A percentile compares a stretch with the other conserved stretches of the same genome.
Conservation (phyloP, 164 flowering plant genomes). For the Macadamia integrifolia region DNA sequence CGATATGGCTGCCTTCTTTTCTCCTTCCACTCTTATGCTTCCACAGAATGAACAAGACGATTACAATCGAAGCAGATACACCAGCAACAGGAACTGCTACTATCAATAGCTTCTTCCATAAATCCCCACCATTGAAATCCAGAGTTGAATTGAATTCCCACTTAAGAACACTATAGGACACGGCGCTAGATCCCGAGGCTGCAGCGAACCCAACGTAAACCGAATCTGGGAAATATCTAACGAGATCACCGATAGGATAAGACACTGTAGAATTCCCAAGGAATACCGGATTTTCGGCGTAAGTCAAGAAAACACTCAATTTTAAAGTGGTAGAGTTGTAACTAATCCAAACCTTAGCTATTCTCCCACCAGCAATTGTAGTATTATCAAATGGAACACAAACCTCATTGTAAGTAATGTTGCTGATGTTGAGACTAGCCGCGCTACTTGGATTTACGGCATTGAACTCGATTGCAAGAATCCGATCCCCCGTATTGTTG, state of each 20-base stretch:
- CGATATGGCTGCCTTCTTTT: too few species aligned
- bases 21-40: too few species aligned
- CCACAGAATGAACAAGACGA: too few species aligned
- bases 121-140: background rate
- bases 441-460: too few species aligned
- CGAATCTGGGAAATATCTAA: slow-evolving; percentile 9
- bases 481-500: too few species aligned
- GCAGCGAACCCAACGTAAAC: slow-evolving; percentile 17
- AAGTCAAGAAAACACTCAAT: background rate
- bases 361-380: background rate
- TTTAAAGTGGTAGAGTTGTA: background rate
- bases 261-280: background rate
- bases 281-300: background rate
- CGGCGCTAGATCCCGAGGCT: background rate
- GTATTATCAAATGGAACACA: too few species aligned
- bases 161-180: background rate
- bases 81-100: background rate
- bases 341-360: background rate
- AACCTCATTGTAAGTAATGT: too few species aligned
- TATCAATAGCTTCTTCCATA: background rate
- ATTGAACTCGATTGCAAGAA: too few species aligned
- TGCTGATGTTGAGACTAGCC: too few species aligned
- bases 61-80: background rate
- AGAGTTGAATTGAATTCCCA: slow-evolving; percentile 17
- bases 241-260: background rate